Base-by-base conservation (phyloP, 176 grass and related monocot species). In the Tillandsia leiboldiana region DNA sequence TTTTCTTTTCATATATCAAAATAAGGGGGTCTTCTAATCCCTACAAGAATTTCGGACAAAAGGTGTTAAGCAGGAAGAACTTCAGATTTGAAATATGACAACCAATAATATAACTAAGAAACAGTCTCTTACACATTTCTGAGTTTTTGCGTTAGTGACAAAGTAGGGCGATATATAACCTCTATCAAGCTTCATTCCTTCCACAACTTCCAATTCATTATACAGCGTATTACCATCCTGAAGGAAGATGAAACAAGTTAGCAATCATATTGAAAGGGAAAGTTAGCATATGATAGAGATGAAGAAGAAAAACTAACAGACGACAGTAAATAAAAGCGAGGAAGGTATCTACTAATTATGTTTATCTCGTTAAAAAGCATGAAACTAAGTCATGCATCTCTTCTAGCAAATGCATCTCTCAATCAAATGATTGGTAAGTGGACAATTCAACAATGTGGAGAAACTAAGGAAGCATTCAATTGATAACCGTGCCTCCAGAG, bases 141-240 rank as follows among this genome's bases (percentile, higher is more conserved):
- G 94, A 72, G 76, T 93, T 72, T 99, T 99, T 26, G 59, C 82
- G 72, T 90, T 87, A 54, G 94, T 93, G 73, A 99, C 64, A n/a
- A 99, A 99, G 65, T 99, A 99, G 8, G 94, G 94, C 66, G 94
- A 99, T 81, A 99, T 99, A 76, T 93, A 99, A 51, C 94, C 89
- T 70, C 94, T 83, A 68, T 99, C 94, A 53, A 99, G 84, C 63
- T 99, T 93, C 94, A 99, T 99, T 65, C 94, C 94, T 71, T 99
- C 94, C 68, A 99, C 94, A 68, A 99, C 89, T 88, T 99, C 94
- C 71, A 99, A 75, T 68, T 99, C 94, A 67, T 99, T 93, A 50
- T 87, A 78, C 18, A 99, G 77, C 15, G 94, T 99, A 64, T 99
- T 99, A 50, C 94, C 94, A 68, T 99, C 94, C 94, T 97, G 15